Evolutionary conservation across 768 basidiomycete species (phyloP), one percentile per base, ranked within the genome.

Genomic region (Xerocomellus amylosporus): DNA sequence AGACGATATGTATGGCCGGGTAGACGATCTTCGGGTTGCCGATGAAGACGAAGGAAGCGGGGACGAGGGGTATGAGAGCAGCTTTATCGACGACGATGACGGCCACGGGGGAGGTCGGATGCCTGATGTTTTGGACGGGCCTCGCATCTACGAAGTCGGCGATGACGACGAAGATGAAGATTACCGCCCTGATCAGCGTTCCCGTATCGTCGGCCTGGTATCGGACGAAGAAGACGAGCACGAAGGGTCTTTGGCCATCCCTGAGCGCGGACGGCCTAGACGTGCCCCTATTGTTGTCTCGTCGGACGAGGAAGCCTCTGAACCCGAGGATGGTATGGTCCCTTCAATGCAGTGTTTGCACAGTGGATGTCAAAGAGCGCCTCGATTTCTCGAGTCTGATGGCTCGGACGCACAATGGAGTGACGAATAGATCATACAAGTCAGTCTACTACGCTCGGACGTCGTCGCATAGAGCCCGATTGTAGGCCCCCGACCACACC

Each of bases 51-150:
- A 66, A 17, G 65, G 55, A 15, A 63, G 61, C 5, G 74, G 60
- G 2, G 75, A 76, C 0, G 76, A 71, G 17, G 74, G 65, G 13
- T 83, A 81, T 46, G 79, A 79, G 55, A 74, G 75, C 57, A 81
- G 81, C 64, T 84, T 84, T 59, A 83, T 85, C 46, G 81, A 83
- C 39, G 82, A 84, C 40, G 71, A 58, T 24, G 73, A 73, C 17
- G 69, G 62, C 14, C 14, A 38, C 17, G 37, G n/a, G n/a, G 46
- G 28, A 31, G 44, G 48, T 20, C 49, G 46, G 8, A 47, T 46
- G 19, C 44, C 12, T n/a, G 36, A 31, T 8, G 2, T 34, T 39
- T 33, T 46, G 40, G 55, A 55, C 5, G 39, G 41, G 7, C 54
- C 58, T 14, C 70, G 66, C 33, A 66, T 70, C 48, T 60, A 64